A percentile compares a stretch with the other conserved stretches of the same genome.
Conservation (phyloP, 352 stramenopile genomes). For the Lagenidium sp. region DNA sequence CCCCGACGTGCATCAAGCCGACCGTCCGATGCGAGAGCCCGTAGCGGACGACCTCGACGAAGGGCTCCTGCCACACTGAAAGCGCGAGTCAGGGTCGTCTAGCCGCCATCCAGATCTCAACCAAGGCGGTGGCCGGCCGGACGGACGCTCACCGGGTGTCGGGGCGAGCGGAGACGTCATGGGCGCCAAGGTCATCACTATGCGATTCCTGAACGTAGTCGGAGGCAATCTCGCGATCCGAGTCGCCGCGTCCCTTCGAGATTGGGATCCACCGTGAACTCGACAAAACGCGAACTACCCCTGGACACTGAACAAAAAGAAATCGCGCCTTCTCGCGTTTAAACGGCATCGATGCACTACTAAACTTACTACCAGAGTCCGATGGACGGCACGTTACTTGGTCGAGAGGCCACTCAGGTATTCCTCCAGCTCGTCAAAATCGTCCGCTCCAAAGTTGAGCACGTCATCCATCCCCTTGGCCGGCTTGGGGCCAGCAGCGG, state of each 20-base stretch:
- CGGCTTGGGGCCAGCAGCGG: conserved; percentile 13
- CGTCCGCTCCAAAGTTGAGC: conserved; percentile 80
- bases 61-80: conserved; percentile 79
- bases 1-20: conserved; percentile 43
- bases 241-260: neutral
- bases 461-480: conserved; percentile 38
- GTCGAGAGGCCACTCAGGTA: conserved; percentile 75
- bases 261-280: too few species aligned
- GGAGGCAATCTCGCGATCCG: too few species aligned
- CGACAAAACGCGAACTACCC: too few species aligned
- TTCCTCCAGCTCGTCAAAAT: conserved; percentile 86
- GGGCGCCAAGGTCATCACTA: too few species aligned
- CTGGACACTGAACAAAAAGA: too few species aligned
- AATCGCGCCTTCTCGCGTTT: too few species aligned
- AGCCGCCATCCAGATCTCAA: neutral
- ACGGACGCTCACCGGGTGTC: too few species aligned
- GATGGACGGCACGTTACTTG: too few species aligned
- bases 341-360: conserved; percentile 1
- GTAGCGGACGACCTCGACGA: conserved; percentile 80
- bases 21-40: conserved; percentile 48
- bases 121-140: too few species aligned
- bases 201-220: too few species aligned
- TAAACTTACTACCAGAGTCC: too few species aligned
- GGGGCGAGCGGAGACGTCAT: too few species aligned
- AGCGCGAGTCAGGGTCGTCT: neutral